Base-by-base conservation (phyloP, 164 flowering plant genomes). In the Hamamelis virginiana region DNA sequence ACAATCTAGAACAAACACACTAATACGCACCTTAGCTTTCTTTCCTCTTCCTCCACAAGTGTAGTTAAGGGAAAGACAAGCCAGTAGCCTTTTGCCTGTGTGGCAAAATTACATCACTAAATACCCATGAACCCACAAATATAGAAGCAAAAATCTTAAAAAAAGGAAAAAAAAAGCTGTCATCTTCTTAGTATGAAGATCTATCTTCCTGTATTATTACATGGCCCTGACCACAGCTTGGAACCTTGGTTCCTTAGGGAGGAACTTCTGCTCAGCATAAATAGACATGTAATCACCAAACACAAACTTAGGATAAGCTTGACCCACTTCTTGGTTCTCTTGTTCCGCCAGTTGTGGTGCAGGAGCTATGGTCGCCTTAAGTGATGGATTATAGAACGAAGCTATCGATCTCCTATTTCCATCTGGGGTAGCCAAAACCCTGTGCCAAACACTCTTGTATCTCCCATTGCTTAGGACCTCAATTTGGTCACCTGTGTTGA, bases 401-500 rank as follows among this genome's bases (percentile, higher is more conserved):
- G 98, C 98, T 23, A 94, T 81, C 0, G 98, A 94, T 55, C 92
- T 80, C 56, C 97, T 72, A 71, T 83, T 91, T 52, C 97, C 97
- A 21, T 78, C 76, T 0, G 76, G 38, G 2, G 52, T 59, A 11
- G 87, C 85, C 74, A 86, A 53, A 43, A 94, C 91, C 12, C 93
- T 74, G 71, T 94, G 98, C 97, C 92, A 90, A 21, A 73, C 89
- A 67, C 98, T 91, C 87, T 91, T 91, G 79, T 91, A 94, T 52
- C 70, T 70, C 15, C 98, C 98, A 74, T 94, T 94, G 86, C 91
- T 89, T 19, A 94, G 64, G 28, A 88, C 98, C 69, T 94, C 98
- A 22, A 94, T 84, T 79, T 94, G 98, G 43, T 94, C 98, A 1
- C 98, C 97, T 0, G 90, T 89, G 87, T 94, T 94, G 82, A 94